Base-by-base conservation (phyloP, 2,329 filamentous ascomycete genomes). In the Epichloe bromicola region DNA sequence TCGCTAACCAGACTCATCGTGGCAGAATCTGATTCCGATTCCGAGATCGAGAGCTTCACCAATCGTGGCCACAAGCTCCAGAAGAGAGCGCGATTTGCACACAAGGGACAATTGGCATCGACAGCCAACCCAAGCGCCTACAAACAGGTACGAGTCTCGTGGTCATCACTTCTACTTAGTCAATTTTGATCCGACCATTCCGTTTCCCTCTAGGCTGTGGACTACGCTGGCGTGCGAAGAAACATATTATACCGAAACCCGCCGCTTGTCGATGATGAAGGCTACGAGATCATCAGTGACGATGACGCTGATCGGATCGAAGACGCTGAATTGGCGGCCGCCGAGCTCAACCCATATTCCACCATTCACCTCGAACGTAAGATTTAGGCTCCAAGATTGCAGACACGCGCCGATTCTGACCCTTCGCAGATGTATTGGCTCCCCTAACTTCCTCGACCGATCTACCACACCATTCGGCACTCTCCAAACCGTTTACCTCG, bases 31-130 rank as follows among this genome's bases (percentile, higher is more conserved):
- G 86, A 90, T 64, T 87, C 85, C 53, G 87, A 91, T 65, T 81
- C 82, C 54, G 78, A 80, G 50, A 82, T 88, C 59, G 76, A 82
- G 54, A 74, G 78, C 59, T 78, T 78, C 59, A 84, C 81, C 52
- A 89, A 89, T 66, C 82, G 86, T 61, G 85, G 85, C 54, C 80
- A 88, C 66, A 91, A 90, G 65, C 73, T 91, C 44, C 87, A 89
- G 72, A 85, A 81, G 65, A 78, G 80, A 59, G 82, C 86, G 43
- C 77, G 80, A 58, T 86, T 86, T 62, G 78, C 85, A 44, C 82
- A 79, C 59, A 75, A 82, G 61, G 85, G 85, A 53, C 81, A 83
- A 60, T 72, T 89, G 55, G 80, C 84, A 42, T 76, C 80, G 26
- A 76, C 81, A 1, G 76, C 75, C 30, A 84, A 83, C 3, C 80